Base-by-base conservation (phyloP, 2,329 filamentous ascomycete species). In the Trichoderma sp. region DNA sequence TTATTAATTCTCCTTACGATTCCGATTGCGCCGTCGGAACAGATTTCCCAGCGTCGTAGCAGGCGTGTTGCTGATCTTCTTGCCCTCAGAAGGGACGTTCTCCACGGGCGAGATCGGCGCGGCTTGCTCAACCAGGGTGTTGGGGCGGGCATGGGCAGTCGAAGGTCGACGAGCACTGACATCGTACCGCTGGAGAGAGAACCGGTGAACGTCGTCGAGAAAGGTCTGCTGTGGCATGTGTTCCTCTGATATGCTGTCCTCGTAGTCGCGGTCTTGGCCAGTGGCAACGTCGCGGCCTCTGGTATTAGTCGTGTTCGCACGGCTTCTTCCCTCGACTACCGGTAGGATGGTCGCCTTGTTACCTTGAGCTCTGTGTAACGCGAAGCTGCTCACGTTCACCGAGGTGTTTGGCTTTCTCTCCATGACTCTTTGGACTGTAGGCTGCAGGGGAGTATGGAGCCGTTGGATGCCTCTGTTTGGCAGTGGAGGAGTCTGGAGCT, bases 11-110 rank as follows among this genome's bases (percentile, higher is more conserved):
- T 34, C 71, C 36, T 30, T 57, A 55, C 59, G 59, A 26, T 64
- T 61, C 23, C 74, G 75, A 28, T 73, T 72, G 39, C 75, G 74
- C 43, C 75, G 79, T 23, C 77, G 77, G 55, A 80, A 76, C 8
- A 80, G 66, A 30, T 69, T 74, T 4, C 76, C 68, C 13, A 80
- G 73, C 1, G 74, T 58, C 1, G 78, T 76, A 12, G 76, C 74
- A 20, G 78, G 75, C n/a, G 74, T 76, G 47, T 73, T 73, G 30
- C 59, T 65, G 17, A 70, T 39, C 9, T 47, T 57, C 12, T 23
- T 69, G 28, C 20, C 20, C 13, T 69, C 67, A 53, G 55, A 20
- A 62, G 59, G 39, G 11, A 53, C 57, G 39, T 15, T 61, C 23
- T 64, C 58, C 3, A 13, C 20, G 6, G 70, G 70, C 23, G 70